Percentiles rank a stretch among this genome's conserved stretches.
These are phyloP conservation scores for Penicillium macrosclerotiorum DNA, from an alignment of 495 filamentous ascomycete species.

Conservation along the genomic window DNA sequence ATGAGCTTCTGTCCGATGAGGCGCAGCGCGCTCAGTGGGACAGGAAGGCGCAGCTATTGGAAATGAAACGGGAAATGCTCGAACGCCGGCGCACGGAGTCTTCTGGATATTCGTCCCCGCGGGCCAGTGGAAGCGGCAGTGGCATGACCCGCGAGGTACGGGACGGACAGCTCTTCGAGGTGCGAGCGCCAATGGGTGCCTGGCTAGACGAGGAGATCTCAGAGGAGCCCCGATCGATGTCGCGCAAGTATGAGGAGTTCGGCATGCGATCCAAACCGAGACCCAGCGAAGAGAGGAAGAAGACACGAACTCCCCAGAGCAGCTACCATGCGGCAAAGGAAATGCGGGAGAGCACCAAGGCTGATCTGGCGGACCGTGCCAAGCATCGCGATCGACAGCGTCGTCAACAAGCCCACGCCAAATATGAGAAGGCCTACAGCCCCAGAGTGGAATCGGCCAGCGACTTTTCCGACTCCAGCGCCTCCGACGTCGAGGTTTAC, in stretches of 20 bases:
- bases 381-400: conserved; percentile 54
- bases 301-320: conserved; percentile 28
- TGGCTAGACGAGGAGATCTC: conserved; percentile 40
- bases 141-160: conserved; percentile 47
- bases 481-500: conserved; percentile 14
- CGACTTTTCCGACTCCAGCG: conserved; percentile 31
- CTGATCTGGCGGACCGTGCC: conserved; percentile 32
- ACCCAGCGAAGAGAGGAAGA: conserved; percentile 37
- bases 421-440: conserved; percentile 28
- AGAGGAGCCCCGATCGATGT: conserved; percentile 36
- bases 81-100: conserved; percentile 35
- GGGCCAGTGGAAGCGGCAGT: conserved; percentile 22
- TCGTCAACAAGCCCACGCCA: conserved; percentile 46
- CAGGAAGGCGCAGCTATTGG: conserved; percentile 62
- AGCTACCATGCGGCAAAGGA: conserved; percentile 28
- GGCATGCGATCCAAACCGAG: conserved; percentile 35
- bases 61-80: conserved; percentile 53
- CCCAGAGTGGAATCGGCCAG: conserved; percentile 32
- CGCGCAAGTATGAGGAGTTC: conserved; percentile 45
- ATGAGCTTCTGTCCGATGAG: conserved; percentile 85
- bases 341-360: conserved; percentile 30
- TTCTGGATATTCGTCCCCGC: conserved; percentile 15
- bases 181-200: conserved; percentile 39
- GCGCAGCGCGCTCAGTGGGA: conserved; percentile 71
- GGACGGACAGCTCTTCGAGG: conserved; percentile 46